Conservation (phyloP, 2,329 filamentous ascomycete species). For the Xylariaceae sp. region DNA sequence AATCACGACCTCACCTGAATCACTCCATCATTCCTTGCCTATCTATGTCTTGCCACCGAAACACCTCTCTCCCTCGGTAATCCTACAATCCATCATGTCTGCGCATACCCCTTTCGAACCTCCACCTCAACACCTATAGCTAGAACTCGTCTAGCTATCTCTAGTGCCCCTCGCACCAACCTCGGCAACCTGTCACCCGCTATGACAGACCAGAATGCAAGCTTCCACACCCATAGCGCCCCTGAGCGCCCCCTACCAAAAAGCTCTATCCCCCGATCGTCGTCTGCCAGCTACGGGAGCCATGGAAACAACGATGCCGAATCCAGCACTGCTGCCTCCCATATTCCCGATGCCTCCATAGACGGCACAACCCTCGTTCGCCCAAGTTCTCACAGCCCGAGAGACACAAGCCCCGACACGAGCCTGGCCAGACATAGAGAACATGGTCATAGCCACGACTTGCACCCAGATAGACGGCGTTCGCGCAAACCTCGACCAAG, state of each 20-base stretch:
- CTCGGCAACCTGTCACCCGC: constrained; percentile 15
- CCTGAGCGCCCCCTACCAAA: constrained; percentile 17
- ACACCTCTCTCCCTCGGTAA: background rate
- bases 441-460: constrained; percentile 20
- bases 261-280: constrained; percentile 31
- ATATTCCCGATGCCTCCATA: constrained; percentile 20
- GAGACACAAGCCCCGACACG: constrained; percentile 15
- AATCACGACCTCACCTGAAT: background rate
- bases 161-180: background rate
- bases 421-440: constrained; percentile 16
- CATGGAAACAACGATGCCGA: constrained; percentile 43
- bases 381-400: constrained; percentile 14
- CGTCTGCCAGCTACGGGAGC: constrained; percentile 33
- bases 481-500: constrained; percentile 44
- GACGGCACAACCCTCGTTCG: constrained; percentile 17
- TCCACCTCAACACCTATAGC: background rate
- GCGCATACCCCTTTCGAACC: background rate
- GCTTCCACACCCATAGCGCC: constrained; percentile 24
- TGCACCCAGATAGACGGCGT: constrained; percentile 26
- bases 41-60: no score
- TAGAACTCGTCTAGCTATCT: background rate
- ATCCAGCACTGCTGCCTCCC: constrained; percentile 39
- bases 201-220: constrained; percentile 33
- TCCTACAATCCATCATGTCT: background rate
- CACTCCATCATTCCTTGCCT: background rate